A percentile compares a stretch with the other conserved stretches of the same genome.
These are phyloP conservation scores for Bacidia rubella DNA, from an alignment of 495 filamentous ascomycete genomes.

Conservation along the genomic window DNA sequence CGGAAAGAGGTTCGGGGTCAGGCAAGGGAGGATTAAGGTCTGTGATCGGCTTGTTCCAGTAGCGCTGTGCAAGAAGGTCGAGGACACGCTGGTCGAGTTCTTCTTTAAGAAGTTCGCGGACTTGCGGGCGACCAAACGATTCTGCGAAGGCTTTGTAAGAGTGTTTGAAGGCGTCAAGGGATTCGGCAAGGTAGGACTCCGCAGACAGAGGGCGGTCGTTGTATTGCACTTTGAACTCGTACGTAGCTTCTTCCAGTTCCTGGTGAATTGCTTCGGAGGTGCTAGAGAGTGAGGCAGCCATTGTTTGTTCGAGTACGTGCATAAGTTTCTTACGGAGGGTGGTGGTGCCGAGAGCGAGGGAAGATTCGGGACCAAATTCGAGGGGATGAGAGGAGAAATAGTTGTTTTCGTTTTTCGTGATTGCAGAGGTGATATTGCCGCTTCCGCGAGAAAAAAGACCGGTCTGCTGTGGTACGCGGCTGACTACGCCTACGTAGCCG, in stretches of 20 bases:
- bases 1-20: slow-evolving; percentile 59
- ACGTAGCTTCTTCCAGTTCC: slow-evolving; percentile 92
- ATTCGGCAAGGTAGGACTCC: slow-evolving; percentile 91
- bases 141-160: slow-evolving; percentile 89
- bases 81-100: slow-evolving; percentile 91
- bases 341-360: slow-evolving; percentile 64
- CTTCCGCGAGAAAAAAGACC: slow-evolving; percentile 77
- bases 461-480: slow-evolving; percentile 54
- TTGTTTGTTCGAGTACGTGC: slow-evolving; percentile 91
- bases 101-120: slow-evolving; percentile 76
- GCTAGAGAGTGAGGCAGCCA: slow-evolving; percentile 76
- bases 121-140: slow-evolving; percentile 76
- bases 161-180: slow-evolving; percentile 92
- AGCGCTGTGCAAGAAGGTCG: slow-evolving; percentile 84
- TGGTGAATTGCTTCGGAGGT: slow-evolving; percentile 87
- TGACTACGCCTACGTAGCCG: slow-evolving; percentile 95
- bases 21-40: slow-evolving; percentile 47
- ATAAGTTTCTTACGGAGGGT: slow-evolving; percentile 90
- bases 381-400: slow-evolving; percentile 75
- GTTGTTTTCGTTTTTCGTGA: slow-evolving; percentile 74
- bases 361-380: slow-evolving; percentile 61
- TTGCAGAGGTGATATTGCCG: slow-evolving; percentile 65
- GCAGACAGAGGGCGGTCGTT: slow-evolving; percentile 91
- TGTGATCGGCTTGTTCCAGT: slow-evolving; percentile 94
- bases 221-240: slow-evolving; percentile 99